Evolutionary conservation across 2,329 filamentous ascomycete species (phyloP).

Genomic region (Colletotrichum lentis): DNA sequence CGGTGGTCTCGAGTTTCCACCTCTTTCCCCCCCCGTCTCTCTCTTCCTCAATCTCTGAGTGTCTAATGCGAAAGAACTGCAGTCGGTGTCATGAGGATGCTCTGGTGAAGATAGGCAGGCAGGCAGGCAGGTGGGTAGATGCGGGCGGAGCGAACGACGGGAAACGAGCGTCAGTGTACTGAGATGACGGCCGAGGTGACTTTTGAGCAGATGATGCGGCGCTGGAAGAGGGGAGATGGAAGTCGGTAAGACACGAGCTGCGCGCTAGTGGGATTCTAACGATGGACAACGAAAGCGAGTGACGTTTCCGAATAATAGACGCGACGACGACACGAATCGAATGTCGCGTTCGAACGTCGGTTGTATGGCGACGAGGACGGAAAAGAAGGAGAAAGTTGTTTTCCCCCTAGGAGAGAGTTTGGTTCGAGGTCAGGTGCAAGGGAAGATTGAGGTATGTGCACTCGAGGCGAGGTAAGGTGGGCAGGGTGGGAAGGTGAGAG

Average conservation of each 20-base stretch:
- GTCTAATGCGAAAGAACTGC: constrained; percentile 1
- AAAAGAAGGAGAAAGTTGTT: constrained; percentile 1
- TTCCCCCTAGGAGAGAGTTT: constrained; percentile 7
- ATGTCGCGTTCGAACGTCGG: constrained; percentile 13
- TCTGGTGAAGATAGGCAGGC: not conserved
- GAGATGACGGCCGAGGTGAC: constrained; percentile 10
- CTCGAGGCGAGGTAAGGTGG: constrained; percentile 16
- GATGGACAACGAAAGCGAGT: constrained; percentile 35
- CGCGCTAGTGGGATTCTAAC: constrained; percentile 36
- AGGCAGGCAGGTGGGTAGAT: not conserved
- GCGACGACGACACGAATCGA: constrained; percentile 20
- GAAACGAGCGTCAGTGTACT: constrained; percentile 10
- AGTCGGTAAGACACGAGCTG: constrained; percentile 36
- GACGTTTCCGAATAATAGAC: constrained; percentile 34
- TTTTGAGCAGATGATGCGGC: constrained; percentile 34
- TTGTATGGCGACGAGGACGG: constrained; percentile 1
- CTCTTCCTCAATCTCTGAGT: not conserved
- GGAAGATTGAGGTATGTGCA: constrained; percentile 15
- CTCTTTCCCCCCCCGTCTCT: not conserved
- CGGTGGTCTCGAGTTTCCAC: constrained; percentile 3
- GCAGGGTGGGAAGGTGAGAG: constrained; percentile 25
- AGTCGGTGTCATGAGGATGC: constrained; percentile 22
- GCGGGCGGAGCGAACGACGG: constrained; percentile 18
- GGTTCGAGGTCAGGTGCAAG: constrained; percentile 4
- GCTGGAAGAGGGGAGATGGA: constrained; percentile 29